Percentiles rank a stretch among this genome's conserved stretches.
phyloP scores from a whole-genome alignment of 371 early-diverging fungal genomes.

The Zychaea mexicana region DNA sequence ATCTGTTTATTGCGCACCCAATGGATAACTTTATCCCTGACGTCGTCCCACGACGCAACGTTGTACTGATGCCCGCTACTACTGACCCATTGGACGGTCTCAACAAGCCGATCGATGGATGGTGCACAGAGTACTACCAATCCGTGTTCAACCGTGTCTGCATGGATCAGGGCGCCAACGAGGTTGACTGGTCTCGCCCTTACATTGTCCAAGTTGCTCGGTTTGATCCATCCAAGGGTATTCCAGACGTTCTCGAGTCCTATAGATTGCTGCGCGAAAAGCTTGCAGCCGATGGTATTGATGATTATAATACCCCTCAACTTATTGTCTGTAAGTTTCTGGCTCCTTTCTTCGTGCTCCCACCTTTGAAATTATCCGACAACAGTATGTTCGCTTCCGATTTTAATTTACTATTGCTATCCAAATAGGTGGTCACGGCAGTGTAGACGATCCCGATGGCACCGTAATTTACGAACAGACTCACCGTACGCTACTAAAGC shows the following conservation, averaged over 20 bases:
- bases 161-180: conserved; percentile 68
- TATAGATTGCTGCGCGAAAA: conserved; percentile 67
- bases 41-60: conserved; percentile 63
- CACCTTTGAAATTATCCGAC: too few species aligned
- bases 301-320: conserved; percentile 53
- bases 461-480: conserved; percentile 70
- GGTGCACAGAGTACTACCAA: conserved; percentile 68
- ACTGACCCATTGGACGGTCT: conserved; percentile 80
- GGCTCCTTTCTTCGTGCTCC: too few species aligned
- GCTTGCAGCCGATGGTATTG: conserved; percentile 42
- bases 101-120: conserved; percentile 63
- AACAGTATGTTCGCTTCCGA: too few species aligned
- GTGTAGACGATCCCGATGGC: conserved; percentile 90
- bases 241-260: conserved; percentile 77
- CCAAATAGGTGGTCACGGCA: conserved; percentile 68
- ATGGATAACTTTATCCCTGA: conserved; percentile 74
- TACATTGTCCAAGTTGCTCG: conserved; percentile 88
- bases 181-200: conserved; percentile 63
- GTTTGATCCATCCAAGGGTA: conserved; percentile 93
- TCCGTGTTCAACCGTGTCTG: conserved; percentile 79
- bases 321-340: conserved; percentile 62
- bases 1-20: conserved; percentile 83
- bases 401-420: neutral
- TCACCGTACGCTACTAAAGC: conserved; percentile 39
- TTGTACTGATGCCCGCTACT: conserved; percentile 74